Base-by-base conservation (phyloP, 1,284 basidiomycete genomes). In the Fistulinella staudtii region DNA sequence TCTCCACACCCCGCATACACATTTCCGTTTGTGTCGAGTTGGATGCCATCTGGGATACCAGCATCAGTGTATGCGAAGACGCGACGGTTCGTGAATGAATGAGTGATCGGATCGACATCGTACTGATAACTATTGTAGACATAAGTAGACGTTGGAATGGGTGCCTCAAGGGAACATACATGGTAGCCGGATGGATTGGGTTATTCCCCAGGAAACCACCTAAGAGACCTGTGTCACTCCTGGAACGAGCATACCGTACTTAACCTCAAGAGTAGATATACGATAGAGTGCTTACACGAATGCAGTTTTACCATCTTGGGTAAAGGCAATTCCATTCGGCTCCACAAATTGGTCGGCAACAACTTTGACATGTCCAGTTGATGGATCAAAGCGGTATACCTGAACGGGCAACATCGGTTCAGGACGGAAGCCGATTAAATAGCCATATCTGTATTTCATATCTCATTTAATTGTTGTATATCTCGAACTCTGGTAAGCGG, bases 21-120 rank as follows among this genome's bases (percentile, higher is more conserved):
- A 31, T 66, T 44, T 13, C 43, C 43, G 17, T 47, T 38, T 13
- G 36, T 42, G 36, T 51, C 51, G 8, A 49, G 51, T 55, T 86
- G 77, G 1, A 85, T 78, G 34, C 88, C 89, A 53, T 91, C 88
- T 5, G 85, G 78, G 18, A 84, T 57, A 4, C 85, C 85, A 11
- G 79, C 71, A 53, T 85, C 80, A 22, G 72, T 59, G 54, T 80
- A 88, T 3, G 88, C 85, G 57, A 92, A 87, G 8, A 85, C 71
- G 14, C 82, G 74, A 23, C 83, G 76, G 56, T 88, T 85, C 34
- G 53, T 65, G 58, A 85, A 83, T 1, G 66, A 64, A 25, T 79
- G 72, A 0, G 75, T 76, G 17, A 65, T 70, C 13, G 76, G 67
- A 51, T 83, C 75, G 24, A 92, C 28, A n/a, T 33, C 31, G 31